These are phyloP conservation scores for Coleophoma eucalyptorum DNA, from an alignment of 2,329 filamentous ascomycete genomes.

Conservation along the genomic window DNA sequence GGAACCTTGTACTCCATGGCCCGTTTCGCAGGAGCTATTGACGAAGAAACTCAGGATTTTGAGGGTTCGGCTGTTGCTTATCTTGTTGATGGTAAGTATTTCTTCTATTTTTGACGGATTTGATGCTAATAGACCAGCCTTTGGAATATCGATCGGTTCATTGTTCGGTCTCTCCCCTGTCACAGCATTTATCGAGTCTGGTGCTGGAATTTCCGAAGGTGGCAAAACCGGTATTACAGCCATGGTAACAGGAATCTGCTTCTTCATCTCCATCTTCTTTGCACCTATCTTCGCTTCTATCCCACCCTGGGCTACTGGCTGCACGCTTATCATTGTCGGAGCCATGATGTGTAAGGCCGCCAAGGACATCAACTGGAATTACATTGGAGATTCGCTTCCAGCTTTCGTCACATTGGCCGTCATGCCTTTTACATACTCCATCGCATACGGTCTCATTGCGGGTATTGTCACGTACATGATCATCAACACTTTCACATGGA, in stretches of 20 bases:
- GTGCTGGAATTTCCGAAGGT: conserved; percentile 81
- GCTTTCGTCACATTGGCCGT: conserved; percentile 78
- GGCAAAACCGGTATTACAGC: conserved; percentile 78
- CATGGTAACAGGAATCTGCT: conserved; percentile 72
- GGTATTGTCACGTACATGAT: conserved; percentile 72
- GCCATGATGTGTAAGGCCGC: conserved; percentile 76
- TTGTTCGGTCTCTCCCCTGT: conserved; percentile 75
- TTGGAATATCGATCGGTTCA: conserved; percentile 73
- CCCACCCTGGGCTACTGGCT: conserved; percentile 82
- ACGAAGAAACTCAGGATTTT: conserved; percentile 79
- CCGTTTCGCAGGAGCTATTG: conserved; percentile 71
- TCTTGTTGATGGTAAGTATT: conserved; percentile 64
- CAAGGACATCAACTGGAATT: conserved; percentile 81
- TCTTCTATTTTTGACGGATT: background rate
- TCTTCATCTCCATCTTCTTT: conserved; percentile 84
- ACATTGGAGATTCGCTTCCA: conserved; percentile 76
- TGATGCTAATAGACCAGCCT: background rate
- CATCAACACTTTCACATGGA: conserved; percentile 66
- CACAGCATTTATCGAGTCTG: conserved; percentile 83
- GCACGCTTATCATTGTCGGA: conserved; percentile 79
- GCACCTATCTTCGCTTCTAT: conserved; percentile 87
- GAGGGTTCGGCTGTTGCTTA: conserved; percentile 80
- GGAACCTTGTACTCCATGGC: conserved; percentile 88
- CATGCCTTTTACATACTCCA: conserved; percentile 87
- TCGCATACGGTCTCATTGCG: conserved; percentile 77